Conservation (phyloP, 1,139 yeast species). For the Kurtzmaniella quercitrusa region DNA sequence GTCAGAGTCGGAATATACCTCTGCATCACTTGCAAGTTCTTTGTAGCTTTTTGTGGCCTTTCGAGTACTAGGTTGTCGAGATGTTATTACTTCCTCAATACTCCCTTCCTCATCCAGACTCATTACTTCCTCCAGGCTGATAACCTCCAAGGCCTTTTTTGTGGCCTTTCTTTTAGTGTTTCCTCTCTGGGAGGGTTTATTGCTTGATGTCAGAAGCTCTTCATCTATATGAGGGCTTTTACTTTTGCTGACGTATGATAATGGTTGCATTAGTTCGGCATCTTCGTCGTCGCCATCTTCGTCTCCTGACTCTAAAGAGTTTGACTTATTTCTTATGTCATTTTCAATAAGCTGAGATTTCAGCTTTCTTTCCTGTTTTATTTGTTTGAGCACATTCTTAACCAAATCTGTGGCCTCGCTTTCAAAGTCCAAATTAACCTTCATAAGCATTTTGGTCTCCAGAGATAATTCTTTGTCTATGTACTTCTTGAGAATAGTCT, state of each 20-base stretch:
- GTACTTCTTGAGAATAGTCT: conserved; percentile 61
- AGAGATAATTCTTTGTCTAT: conserved; percentile 62
- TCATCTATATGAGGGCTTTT: not conserved
- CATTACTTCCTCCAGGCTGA: not conserved
- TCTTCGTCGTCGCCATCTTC: not conserved
- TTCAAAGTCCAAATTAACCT: conserved; percentile 34
- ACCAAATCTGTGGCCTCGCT: conserved; percentile 21
- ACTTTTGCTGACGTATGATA: not conserved
- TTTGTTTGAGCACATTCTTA: conserved; percentile 23
- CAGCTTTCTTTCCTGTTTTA: conserved; percentile 16
- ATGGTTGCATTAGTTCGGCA: not conserved
- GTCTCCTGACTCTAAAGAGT: not conserved
- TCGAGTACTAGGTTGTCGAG: not conserved
- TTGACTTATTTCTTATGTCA: not conserved
- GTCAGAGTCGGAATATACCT: not conserved
- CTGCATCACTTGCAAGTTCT: not conserved
- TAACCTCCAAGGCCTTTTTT: not conserved
- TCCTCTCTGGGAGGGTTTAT: not conserved
- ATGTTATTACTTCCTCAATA: not conserved
- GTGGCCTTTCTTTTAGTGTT: not conserved
- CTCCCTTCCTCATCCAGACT: not conserved
- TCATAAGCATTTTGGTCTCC: conserved; percentile 56
- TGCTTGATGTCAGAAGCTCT: not conserved
- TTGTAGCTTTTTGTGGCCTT: not conserved
- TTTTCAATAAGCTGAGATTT: not conserved